Evolutionary conservation across 2,329 filamentous ascomycete species (phyloP).

Genomic region (Penicillium sp.): DNA sequence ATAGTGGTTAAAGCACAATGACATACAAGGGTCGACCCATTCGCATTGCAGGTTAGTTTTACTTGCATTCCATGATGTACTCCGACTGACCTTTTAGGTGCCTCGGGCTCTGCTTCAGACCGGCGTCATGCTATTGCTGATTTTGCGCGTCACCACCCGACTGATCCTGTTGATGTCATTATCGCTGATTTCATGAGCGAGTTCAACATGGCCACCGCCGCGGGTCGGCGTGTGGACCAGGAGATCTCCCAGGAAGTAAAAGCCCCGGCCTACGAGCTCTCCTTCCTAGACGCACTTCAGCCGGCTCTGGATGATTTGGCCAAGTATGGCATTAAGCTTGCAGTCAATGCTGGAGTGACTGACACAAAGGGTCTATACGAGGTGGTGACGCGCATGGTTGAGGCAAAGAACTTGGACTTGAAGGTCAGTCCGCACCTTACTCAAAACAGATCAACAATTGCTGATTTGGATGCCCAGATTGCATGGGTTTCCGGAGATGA

Average conservation of each 20-base stretch:
- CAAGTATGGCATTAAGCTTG: slow-evolving; percentile 43
- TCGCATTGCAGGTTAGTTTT: slow-evolving; percentile 23
- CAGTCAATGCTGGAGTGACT: slow-evolving; percentile 46
- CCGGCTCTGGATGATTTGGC: slow-evolving; percentile 42
- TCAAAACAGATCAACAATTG: not conserved
- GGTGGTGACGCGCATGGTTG: slow-evolving; percentile 38
- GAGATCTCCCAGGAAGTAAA: slow-evolving; percentile 9
- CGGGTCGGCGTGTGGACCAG: slow-evolving; percentile 41
- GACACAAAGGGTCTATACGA: slow-evolving; percentile 44
- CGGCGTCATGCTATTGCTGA: slow-evolving; percentile 46
- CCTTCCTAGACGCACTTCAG: slow-evolving; percentile 51
- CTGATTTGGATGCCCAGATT: slow-evolving; percentile 23
- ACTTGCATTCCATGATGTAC: not conserved
- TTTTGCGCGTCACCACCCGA: slow-evolving; percentile 38
- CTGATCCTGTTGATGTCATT: slow-evolving; percentile 48
- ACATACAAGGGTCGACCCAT: slow-evolving; percentile 19
- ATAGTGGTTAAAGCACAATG: slow-evolving; percentile 9
- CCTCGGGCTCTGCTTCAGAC: slow-evolving; percentile 47
- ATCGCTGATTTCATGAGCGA: slow-evolving; percentile 51
- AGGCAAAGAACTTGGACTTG: slow-evolving; percentile 41
- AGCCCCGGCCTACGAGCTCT: slow-evolving; percentile 50
- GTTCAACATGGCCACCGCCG: slow-evolving; percentile 52
- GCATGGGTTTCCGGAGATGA: slow-evolving; percentile 52
- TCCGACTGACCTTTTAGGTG: slow-evolving; percentile 26
- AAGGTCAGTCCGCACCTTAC: slow-evolving; percentile 24